Evolutionary conservation across 352 stramenopile genomes (phyloP).

Genomic region (Hyaloperonospora arabidopsidis): DNA sequence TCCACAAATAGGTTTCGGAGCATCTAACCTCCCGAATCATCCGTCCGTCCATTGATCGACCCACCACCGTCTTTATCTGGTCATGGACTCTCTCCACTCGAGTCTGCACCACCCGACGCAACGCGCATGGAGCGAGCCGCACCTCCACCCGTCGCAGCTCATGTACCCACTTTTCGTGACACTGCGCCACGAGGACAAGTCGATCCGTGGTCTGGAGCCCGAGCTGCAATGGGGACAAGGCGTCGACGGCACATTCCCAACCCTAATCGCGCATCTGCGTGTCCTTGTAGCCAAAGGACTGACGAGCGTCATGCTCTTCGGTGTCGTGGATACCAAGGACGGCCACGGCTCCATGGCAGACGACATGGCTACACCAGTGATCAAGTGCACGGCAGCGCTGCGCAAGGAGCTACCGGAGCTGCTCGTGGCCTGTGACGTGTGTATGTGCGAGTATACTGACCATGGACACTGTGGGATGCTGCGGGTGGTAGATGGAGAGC

Average conservation of each 20-base stretch:
- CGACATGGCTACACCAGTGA: slow-evolving; percentile 66
- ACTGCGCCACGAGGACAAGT: slow-evolving; percentile 50
- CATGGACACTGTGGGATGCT: slow-evolving; percentile 83
- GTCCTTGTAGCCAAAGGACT: slow-evolving; percentile 65
- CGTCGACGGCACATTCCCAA: slow-evolving; percentile 52
- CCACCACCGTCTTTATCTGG: background rate
- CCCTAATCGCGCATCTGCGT: slow-evolving; percentile 68
- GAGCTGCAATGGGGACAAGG: slow-evolving; percentile 81
- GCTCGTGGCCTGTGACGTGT: slow-evolving; percentile 82
- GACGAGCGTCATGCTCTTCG: slow-evolving; percentile 84
- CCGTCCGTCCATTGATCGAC: too few species aligned
- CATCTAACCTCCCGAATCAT: too few species aligned
- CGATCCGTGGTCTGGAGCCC: slow-evolving; percentile 72
- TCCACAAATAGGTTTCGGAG: too few species aligned
- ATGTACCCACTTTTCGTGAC: slow-evolving; percentile 89
- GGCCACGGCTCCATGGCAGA: slow-evolving; percentile 66
- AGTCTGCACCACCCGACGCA: slow-evolving; percentile 75
- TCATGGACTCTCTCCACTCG: slow-evolving; percentile 55
- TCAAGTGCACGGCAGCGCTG: slow-evolving; percentile 56
- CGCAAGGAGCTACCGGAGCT: slow-evolving; percentile 62
- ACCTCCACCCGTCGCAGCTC: slow-evolving; percentile 83
- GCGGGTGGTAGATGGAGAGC: slow-evolving; percentile 87
- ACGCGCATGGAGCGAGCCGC: slow-evolving; percentile 80
- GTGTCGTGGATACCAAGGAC: slow-evolving; percentile 82
- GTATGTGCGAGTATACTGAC: slow-evolving; percentile 88